These are phyloP conservation scores for Aspergillus bridgeri DNA, from an alignment of 495 filamentous ascomycete species.

Conservation along the genomic window DNA sequence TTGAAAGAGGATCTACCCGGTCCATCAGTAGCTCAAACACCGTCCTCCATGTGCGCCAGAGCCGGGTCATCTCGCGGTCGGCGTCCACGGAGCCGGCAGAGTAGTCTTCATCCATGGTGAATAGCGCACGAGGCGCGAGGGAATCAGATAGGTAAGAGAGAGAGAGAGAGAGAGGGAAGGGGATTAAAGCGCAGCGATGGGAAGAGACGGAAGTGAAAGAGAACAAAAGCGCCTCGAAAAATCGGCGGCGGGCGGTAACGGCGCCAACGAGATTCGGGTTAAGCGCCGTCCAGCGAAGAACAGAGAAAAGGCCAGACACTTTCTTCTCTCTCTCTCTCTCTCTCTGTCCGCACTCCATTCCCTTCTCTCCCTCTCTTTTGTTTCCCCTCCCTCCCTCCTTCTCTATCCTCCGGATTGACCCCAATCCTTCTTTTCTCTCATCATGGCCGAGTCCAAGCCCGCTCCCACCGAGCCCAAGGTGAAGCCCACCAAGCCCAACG, in stretches of 20 bases:
- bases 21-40: conserved; percentile 85
- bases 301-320: conserved; percentile 19
- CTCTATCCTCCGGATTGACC: conserved; percentile 15
- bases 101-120: conserved; percentile 54
- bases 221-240: conserved; percentile 11
- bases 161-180: too few relatives aligned
- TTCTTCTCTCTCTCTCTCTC: conserved; percentile 15
- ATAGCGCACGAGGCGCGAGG: conserved; percentile 14
- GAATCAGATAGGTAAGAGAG: too few relatives aligned
- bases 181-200: neutral
- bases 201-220: conserved; percentile 1
- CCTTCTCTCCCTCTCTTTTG: conserved; percentile 3
- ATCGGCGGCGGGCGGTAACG: conserved; percentile 28
- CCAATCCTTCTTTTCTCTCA: conserved; percentile 7
- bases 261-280: conserved; percentile 17
- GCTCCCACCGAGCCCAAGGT: conserved; percentile 45
- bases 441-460: conserved; percentile 39
- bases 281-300: conserved; percentile 22
- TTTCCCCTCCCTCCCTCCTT: neutral
- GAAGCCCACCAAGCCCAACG: conserved; percentile 54
- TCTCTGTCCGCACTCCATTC: conserved; percentile 10
- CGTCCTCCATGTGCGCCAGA: conserved; percentile 87
- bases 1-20: conserved; percentile 48
- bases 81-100: conserved; percentile 48
- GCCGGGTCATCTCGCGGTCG: conserved; percentile 64